Evolutionary conservation across 2,329 filamentous ascomycete genomes (phyloP).

Genomic region (Penicillium brevicompactum): DNA sequence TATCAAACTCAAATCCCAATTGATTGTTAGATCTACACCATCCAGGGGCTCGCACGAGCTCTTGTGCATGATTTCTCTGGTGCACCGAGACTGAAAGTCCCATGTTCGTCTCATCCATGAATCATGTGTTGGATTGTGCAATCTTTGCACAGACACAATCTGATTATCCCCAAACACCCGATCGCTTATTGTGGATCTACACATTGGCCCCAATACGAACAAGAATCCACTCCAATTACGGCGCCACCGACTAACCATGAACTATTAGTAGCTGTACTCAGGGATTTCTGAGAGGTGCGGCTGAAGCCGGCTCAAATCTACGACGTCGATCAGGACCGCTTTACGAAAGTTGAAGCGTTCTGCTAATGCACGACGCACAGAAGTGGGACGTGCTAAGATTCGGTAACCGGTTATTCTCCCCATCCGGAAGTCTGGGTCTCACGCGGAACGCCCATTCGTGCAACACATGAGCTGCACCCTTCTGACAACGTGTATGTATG

Average conservation of each 20-base stretch:
- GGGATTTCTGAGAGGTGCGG: background rate
- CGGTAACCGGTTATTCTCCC: background rate
- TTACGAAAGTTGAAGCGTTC: background rate
- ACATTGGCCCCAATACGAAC: background rate
- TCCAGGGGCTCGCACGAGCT: background rate
- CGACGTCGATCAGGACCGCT: conserved; percentile 6
- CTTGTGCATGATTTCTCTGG: background rate
- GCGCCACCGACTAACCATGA: background rate
- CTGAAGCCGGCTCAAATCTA: conserved; percentile 5
- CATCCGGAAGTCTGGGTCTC: background rate
- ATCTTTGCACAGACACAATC: background rate
- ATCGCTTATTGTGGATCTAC: background rate
- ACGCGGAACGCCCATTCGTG: background rate
- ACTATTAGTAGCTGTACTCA: background rate
- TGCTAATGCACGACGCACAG: background rate
- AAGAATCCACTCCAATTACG: background rate
- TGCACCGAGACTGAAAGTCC: background rate
- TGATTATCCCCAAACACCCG: background rate
- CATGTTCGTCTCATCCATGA: background rate
- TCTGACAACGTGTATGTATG: background rate
- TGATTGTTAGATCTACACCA: conserved; percentile 4
- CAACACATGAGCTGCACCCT: background rate
- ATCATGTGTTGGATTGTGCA: background rate
- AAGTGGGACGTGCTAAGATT: background rate
- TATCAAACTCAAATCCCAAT: conserved; percentile 1